Base-by-base conservation (phyloP, 306 rosid species). In the Pyrus bretschneideri region DNA sequence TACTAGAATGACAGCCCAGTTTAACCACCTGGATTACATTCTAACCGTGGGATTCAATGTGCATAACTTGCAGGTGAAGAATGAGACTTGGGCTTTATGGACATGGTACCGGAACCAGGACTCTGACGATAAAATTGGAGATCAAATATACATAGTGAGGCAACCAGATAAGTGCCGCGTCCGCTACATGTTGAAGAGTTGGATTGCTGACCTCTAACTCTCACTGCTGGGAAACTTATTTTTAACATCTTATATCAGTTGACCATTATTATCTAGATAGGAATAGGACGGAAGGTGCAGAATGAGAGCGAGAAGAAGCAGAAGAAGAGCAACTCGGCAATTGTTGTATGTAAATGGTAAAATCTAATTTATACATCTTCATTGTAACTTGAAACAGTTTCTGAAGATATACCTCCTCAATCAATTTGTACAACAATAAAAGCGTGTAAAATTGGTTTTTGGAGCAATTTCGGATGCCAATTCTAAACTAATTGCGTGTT, bases 81-180 rank as follows among this genome's bases (percentile, higher is more conserved):
- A 91, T 80, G 91, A 87, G 79, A 91, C 92, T 30, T 88, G 91
- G 89, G 98, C 97, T 59, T 49, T 89, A 72, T 89, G 97, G 97
- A 85, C 87, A 55, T 89, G 97, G 96, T 77, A 88, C 75, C 84
- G 96, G 60, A 91, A 93, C 76, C 93, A 93, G 93, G 97, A 89
- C 70, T 38, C 85, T 4, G 40, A 76, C 57, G 83, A 76, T 29
- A 80, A 84, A 65, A 88, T 81, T 35, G 96, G 96, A 45, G 97
- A 93, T 77, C 89, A 83, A 85, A 85, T 93, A 71, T 93, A 88
- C 79, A 85, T 93, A 77, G 92, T 91, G 66, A 88, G 93, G 85
- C 91, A 91, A 78, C 93, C 96, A 73, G 81, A 81, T 30, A 6
- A 73, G 55, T 93, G 98, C 66, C 76, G 27, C 59, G 14, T 77